These are phyloP conservation scores for Gloeophyllum trabeum DNA, from an alignment of 768 basidiomycete species.

Conservation along the genomic window DNA sequence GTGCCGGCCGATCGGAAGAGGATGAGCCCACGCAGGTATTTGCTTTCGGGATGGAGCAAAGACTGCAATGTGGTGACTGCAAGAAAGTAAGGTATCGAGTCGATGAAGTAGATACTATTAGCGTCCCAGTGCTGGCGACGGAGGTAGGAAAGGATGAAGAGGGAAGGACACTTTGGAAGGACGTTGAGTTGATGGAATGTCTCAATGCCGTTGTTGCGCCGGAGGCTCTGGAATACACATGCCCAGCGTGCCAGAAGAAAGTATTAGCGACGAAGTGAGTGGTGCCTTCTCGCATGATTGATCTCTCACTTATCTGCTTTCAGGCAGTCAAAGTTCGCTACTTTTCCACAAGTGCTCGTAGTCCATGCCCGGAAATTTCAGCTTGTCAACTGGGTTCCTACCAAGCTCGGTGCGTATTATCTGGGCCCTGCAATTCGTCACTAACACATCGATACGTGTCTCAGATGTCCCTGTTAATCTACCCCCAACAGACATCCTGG, in stretches of 20 bases:
- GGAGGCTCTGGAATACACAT: slow-evolving; percentile 73
- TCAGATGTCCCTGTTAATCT: slow-evolving; percentile 80
- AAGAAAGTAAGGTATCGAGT: slow-evolving; percentile 71
- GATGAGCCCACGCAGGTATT: slow-evolving; percentile 69
- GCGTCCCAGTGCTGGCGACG: slow-evolving; percentile 65
- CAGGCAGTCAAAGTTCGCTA: slow-evolving; percentile 69
- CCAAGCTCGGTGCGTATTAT: slow-evolving; percentile 64
- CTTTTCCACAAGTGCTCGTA: slow-evolving; percentile 82
- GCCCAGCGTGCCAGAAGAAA: slow-evolving; percentile 58
- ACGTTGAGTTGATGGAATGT: slow-evolving; percentile 50
- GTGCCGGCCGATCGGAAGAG: slow-evolving; percentile 25
- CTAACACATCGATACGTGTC: slow-evolving; percentile 1
- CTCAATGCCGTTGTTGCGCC: slow-evolving; percentile 43
- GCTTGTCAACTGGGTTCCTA: slow-evolving; percentile 92
- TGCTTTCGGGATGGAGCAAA: slow-evolving; percentile 76
- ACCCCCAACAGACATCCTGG: slow-evolving; percentile 43
- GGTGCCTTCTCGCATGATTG: background rate
- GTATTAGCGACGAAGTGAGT: slow-evolving; percentile 68
- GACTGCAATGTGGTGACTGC: slow-evolving; percentile 75
- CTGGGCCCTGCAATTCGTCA: background rate
- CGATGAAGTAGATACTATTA: slow-evolving; percentile 68
- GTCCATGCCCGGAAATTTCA: slow-evolving; percentile 93
- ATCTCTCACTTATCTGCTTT: background rate
- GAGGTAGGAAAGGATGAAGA: slow-evolving; percentile 45
- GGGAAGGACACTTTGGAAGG: slow-evolving; percentile 51